A percentile compares a stretch with the other conserved stretches of the same genome.
Conservation (phyloP, 495 filamentous ascomycete genomes). For the Hyaloscypha bicolor region DNA sequence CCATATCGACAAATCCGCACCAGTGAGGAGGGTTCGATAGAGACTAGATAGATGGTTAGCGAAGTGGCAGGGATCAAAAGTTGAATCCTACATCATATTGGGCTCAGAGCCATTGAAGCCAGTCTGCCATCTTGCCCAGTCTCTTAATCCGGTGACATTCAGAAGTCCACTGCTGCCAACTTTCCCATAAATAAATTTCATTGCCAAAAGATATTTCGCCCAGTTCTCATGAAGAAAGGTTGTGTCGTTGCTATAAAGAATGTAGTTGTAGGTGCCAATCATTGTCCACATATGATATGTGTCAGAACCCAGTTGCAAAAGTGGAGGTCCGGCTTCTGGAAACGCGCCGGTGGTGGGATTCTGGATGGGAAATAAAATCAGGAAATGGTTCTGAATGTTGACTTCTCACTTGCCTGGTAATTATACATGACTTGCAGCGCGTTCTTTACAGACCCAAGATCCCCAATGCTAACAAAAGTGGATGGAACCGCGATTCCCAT, state of each 20-base stretch:
- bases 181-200: slow-evolving; percentile 57
- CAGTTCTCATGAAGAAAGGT: slow-evolving; percentile 54
- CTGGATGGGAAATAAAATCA: neutral
- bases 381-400: neutral
- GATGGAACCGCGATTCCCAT: slow-evolving; percentile 63
- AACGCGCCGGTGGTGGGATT: slow-evolving; percentile 29
- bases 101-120: slow-evolving; percentile 55
- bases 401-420: slow-evolving; percentile 31
- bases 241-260: slow-evolving; percentile 61
- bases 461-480: slow-evolving; percentile 59
- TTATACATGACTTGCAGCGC: slow-evolving; percentile 63
- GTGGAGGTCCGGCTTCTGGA: slow-evolving; percentile 55
- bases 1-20: slow-evolving; percentile 54
- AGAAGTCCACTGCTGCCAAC: slow-evolving; percentile 51
- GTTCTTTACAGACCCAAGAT: slow-evolving; percentile 63
- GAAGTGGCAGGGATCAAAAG: neutral
- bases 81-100: slow-evolving; percentile 50
- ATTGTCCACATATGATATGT: slow-evolving; percentile 72
- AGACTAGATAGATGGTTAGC: slow-evolving; percentile 46
- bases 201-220: slow-evolving; percentile 54
- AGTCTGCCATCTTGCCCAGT: slow-evolving; percentile 62
- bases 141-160: slow-evolving; percentile 57
- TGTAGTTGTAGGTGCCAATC: slow-evolving; percentile 65
- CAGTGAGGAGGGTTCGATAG: slow-evolving; percentile 56
- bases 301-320: slow-evolving; percentile 58